Conservation (phyloP, 352 stramenopile species). For the Pilasporangium apinafurcum region DNA sequence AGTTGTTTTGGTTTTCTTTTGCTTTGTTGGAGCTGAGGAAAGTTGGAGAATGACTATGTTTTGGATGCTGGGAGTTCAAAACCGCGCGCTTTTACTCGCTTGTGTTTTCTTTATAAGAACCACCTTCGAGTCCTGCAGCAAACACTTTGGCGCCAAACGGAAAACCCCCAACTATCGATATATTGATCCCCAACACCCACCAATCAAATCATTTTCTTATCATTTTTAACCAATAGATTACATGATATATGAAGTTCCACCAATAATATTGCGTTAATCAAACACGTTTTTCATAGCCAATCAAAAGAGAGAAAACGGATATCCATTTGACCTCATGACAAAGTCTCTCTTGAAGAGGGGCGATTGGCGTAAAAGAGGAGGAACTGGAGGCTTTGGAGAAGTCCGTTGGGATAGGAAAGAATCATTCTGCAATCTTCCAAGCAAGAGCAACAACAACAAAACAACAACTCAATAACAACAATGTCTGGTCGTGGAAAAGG, state of each 20-base stretch:
- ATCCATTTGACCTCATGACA: no score
- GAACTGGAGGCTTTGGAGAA: no score
- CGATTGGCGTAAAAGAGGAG: slow-evolving; percentile 1
- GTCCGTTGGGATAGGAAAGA: no score
- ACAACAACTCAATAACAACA: no score
- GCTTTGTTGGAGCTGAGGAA: slow-evolving; percentile 35
- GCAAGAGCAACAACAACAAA: slow-evolving; percentile 26
- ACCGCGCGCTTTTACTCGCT: no score
- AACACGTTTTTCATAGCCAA: not conserved
- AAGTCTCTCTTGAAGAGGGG: no score
- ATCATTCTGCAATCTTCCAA: slow-evolving; percentile 66
- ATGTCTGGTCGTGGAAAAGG: slow-evolving; percentile 86
- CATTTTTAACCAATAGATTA: slow-evolving; percentile 2
- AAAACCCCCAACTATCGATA: no score
- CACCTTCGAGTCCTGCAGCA: no score
- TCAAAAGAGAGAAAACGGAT: not conserved
- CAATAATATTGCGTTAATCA: slow-evolving; percentile 15
- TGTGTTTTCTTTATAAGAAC: no score
- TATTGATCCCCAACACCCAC: no score
- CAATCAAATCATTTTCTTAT: slow-evolving; percentile 9
- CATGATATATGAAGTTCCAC: not conserved
- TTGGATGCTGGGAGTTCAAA: no score
- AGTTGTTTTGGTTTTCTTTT: slow-evolving; percentile 12
- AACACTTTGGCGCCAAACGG: no score
- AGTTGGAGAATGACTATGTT: slow-evolving; percentile 64